Base-by-base conservation (phyloP, 2,329 filamentous ascomycete species). In the Ophiocordyceps unilateralis region DNA sequence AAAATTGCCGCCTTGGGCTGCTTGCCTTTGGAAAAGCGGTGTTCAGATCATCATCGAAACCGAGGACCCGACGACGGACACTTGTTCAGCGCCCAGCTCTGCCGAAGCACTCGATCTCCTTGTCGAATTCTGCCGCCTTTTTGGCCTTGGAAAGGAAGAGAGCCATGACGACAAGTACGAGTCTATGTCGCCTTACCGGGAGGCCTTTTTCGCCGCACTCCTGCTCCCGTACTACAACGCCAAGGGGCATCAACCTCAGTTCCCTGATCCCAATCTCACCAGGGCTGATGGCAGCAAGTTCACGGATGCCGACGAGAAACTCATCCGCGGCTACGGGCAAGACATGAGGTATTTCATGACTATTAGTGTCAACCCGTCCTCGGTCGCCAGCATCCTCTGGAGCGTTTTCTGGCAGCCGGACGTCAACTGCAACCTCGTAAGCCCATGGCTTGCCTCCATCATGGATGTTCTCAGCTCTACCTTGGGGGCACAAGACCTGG, bases 361-460 rank as follows among this genome's bases (percentile, higher is more conserved):
- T 8, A 22, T 40, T 22, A 40, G 39, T 10, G n/a, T 40, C 21
- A 22, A 24, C 22, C 39, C 39, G 10, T 11, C 23, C 4, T 28
- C 39, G 12, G 21, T 40, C 39, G 22, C 15, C 7, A n/a, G 14
- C 2, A 28, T 17, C 5, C 22, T 40, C 17, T 40, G 39, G 39
- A 40, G 39, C 23, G 17, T 37, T 28, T 42, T 36, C 39, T 53
- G 50, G 51, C 50, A 52, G 26, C 50, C 49, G 23, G 49, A 49
- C 20, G 38, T 53, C n/a, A 37, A 47, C 38, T 53, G 50, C 44
- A 52, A 52, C 39, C n/a, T 50, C 23, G 50, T 50, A 4, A 49
- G 51, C 36, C 48, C 50, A 4, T 53, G 51, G 50, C 41, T 52
- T 12, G 45, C 38, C 20, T 44, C 43, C 9, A 46, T 44, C 32